A percentile compares a stretch with the other conserved stretches of the same genome.
Conservation (phyloP, 2,329 filamentous ascomycete genomes). For the Cladosporium sp. region DNA sequence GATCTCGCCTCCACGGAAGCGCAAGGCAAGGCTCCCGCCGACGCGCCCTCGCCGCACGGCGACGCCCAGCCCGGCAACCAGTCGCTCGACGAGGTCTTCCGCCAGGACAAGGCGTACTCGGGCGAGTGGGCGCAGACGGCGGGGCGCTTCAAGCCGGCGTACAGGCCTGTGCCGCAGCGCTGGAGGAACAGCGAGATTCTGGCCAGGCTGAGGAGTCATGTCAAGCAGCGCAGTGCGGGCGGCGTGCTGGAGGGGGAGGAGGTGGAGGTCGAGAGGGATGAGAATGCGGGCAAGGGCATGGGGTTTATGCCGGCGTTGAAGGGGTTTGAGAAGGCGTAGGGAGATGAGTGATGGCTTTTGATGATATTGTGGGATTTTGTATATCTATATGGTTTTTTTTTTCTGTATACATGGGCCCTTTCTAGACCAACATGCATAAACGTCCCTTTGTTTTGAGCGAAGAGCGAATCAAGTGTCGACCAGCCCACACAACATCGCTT, state of each 20-base stretch:
- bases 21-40: conserved; percentile 35
- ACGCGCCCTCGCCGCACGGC: conserved; percentile 34
- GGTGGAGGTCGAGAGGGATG: conserved; percentile 30
- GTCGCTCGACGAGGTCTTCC: conserved; percentile 34
- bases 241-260: conserved; percentile 44
- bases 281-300: conserved; percentile 35
- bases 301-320: conserved; percentile 48
- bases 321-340: conserved; percentile 35
- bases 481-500: too few species aligned
- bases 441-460: too few species aligned
- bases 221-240: conserved; percentile 61
- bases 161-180: conserved; percentile 76
- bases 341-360: too few species aligned
- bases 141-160: conserved; percentile 88
- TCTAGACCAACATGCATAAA: too few species aligned
- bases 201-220: conserved; percentile 69
- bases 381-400: too few species aligned
- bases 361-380: too few species aligned
- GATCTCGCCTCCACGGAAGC: conserved; percentile 38
- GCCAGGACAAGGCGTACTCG: conserved; percentile 46
- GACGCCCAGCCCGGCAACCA: conserved; percentile 33
- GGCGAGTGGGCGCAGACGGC: conserved; percentile 97
- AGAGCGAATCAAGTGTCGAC: too few species aligned
- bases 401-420: too few species aligned
- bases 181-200: conserved; percentile 84